phyloP scores from a whole-genome alignment of 495 filamentous ascomycete species.

The Talaromyces trachyspermus region DNA sequence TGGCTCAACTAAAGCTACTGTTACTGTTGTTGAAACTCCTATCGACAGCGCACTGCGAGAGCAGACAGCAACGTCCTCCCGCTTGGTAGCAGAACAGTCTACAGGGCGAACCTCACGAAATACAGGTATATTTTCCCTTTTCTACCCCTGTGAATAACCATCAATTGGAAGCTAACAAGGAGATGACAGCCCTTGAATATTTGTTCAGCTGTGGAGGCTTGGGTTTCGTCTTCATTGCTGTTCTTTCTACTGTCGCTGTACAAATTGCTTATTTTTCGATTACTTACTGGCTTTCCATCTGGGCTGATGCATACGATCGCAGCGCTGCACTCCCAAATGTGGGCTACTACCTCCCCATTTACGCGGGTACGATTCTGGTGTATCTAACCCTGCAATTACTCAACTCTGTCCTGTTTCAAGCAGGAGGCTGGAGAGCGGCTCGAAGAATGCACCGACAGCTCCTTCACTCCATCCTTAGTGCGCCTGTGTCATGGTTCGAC shows the following conservation, averaged over 20 bases:
- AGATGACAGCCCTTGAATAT: conserved; percentile 16
- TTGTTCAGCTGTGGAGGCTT: conserved; percentile 17
- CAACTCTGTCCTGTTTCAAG: conserved; percentile 21
- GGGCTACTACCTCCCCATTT: conserved; percentile 17
- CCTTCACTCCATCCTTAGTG: conserved; percentile 63
- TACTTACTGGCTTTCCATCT: conserved; percentile 23
- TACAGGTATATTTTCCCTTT: no score
- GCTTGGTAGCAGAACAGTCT: conserved; percentile 11
- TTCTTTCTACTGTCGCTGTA: conserved; percentile 15
- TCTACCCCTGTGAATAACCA: no score
- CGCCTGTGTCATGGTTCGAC: conserved; percentile 86
- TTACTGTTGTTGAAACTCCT: background rate
- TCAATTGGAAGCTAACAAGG: background rate
- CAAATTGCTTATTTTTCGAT: conserved; percentile 20
- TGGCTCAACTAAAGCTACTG: background rate
- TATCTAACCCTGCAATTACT: conserved; percentile 17
- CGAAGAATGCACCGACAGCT: conserved; percentile 54
- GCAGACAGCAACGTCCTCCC: background rate
- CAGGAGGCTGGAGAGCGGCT: conserved; percentile 37
- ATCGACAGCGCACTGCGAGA: background rate
- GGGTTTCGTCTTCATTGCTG: conserved; percentile 13
- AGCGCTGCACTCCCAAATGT: conserved; percentile 10
- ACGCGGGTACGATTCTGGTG: conserved; percentile 13
- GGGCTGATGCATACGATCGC: conserved; percentile 18
- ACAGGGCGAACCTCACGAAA: conserved; percentile 21